Percentiles rank a stretch among this genome's conserved stretches.
phyloP scores from a whole-genome alignment of 2,329 filamentous ascomycete species.

The Aspergillus texensis region DNA sequence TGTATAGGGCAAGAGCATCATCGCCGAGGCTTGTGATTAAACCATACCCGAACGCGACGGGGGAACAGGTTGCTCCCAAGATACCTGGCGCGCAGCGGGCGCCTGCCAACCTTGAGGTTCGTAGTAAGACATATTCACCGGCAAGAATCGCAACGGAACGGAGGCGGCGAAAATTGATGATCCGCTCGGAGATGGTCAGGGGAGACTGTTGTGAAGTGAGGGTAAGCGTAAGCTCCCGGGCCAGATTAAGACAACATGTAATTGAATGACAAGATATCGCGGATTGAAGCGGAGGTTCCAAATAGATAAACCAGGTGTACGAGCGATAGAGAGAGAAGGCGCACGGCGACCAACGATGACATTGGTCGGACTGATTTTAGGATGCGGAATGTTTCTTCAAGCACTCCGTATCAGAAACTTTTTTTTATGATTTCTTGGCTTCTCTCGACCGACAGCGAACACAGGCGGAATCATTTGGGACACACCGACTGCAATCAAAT shows the following conservation, averaged over 20 bases:
- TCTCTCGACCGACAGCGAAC: constrained; percentile 6
- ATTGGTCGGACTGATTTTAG: constrained; percentile 10
- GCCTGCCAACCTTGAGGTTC: constrained; percentile 67
- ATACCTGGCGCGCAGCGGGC: constrained; percentile 61
- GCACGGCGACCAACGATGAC: constrained; percentile 20
- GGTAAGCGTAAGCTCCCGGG: constrained; percentile 23
- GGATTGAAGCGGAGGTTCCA: constrained; percentile 4
- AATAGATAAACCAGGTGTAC: constrained; percentile 11
- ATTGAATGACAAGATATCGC: neutral
- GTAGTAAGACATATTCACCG: constrained; percentile 66
- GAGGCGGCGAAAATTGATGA: constrained; percentile 25
- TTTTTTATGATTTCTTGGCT: constrained; percentile 13
- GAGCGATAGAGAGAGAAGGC: constrained; percentile 14
- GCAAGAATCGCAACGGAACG: constrained; percentile 15
- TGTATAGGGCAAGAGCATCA: constrained; percentile 19
- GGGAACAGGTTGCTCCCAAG: constrained; percentile 73
- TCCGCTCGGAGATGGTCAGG: constrained; percentile 27
- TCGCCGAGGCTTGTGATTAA: constrained; percentile 2
- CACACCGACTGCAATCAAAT: neutral
- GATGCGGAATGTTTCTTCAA: constrained; percentile 10
- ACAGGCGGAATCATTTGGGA: constrained; percentile 4
- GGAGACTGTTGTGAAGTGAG: constrained; percentile 26
- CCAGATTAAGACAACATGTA: neutral
- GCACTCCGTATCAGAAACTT: constrained; percentile 14
- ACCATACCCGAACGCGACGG: constrained; percentile 71